Percentiles rank a stretch among this genome's conserved stretches.
Evolutionary conservation across 371 early-diverging fungal species (phyloP).

Genomic region (Mortierella sp.): DNA sequence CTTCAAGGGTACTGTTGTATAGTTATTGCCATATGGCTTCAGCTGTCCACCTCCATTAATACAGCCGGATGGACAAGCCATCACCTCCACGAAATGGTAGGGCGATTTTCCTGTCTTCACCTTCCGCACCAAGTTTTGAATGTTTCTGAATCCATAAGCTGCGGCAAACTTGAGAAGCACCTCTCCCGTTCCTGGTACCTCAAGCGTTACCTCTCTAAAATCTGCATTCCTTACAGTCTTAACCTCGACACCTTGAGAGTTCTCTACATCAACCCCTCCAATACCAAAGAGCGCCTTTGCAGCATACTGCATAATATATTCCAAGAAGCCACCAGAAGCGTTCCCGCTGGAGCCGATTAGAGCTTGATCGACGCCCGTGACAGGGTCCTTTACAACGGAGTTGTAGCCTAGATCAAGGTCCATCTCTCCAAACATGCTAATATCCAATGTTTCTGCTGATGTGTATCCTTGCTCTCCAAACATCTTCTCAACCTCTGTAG

Average conservation of each 20-base stretch:
- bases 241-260: slow-evolving; percentile 59
- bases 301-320: slow-evolving; percentile 87
- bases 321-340: slow-evolving; percentile 92
- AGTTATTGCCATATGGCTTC: slow-evolving; percentile 52
- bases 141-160: slow-evolving; percentile 96
- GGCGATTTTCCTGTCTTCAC: slow-evolving; percentile 75
- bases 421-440: slow-evolving; percentile 64
- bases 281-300: slow-evolving; percentile 83
- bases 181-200: slow-evolving; percentile 58
- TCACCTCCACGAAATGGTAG: slow-evolving; percentile 96
- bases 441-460: slow-evolving; percentile 27
- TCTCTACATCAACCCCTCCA: slow-evolving; percentile 60
- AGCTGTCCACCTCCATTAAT: slow-evolving; percentile 95
- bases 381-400: slow-evolving; percentile 58
- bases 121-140: slow-evolving; percentile 95
- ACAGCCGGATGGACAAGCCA: slow-evolving; percentile 95
- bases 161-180: slow-evolving; percentile 81
- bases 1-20: slow-evolving; percentile 53
- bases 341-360: slow-evolving; percentile 78
- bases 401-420: slow-evolving; percentile 61
- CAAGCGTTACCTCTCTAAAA: slow-evolving; percentile 77
- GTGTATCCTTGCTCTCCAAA: slow-evolving; percentile 71
- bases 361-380: slow-evolving; percentile 57
- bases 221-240: slow-evolving; percentile 87
- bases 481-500: slow-evolving; percentile 84